Base-by-base conservation (phyloP, 257 asterid genomes). In the Jasminum sambac region DNA sequence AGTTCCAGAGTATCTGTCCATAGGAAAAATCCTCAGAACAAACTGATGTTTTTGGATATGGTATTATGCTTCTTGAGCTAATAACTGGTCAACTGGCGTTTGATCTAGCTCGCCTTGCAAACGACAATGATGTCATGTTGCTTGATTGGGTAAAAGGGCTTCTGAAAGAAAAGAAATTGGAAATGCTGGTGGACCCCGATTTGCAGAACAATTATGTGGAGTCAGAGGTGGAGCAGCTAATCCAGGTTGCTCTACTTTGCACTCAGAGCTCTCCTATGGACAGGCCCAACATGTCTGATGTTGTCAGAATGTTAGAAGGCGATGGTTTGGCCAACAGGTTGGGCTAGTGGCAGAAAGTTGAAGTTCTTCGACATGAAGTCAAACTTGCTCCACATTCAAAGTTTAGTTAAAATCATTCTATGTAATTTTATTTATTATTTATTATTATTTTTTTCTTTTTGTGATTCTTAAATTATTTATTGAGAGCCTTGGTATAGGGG, bases 271-370 rank as follows among this genome's bases (percentile, higher is more conserved):
- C 72, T 39, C 86, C 88, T 7, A 81, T 76, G 80, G 86, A 84
- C 58, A 80, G 88, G 30, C 88, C 88, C 4, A 84, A 84, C 70
- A 84, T 84, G 88, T 84, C 88, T 4, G 86, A 84, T 13, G 88
- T 84, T 71, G 88, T 81, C 58, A 71, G 84, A 57, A 81, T 84
- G 86, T 76, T 84, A 10, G 88, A 84, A 76, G 88, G 88, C 7
- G 88, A 80, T 36, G 88, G 88, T 42, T 68, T 83, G 80, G 88
- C 88, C 5, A 85, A 83, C 74, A 76, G 71, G 38, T 81, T 86
- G 88, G 88, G 81, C n/a, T 84, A 84, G 74, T 84, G 88, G 88
- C 88, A 84, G 67, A 81, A 84, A 77, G 88, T 81, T 14, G 88
- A 84, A 74, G 86, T 84, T 62, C 88, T 81, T n/a, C 86, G 88